Conservation (phyloP, 495 filamentous ascomycete species). For the Talaromyces borbonicus region DNA sequence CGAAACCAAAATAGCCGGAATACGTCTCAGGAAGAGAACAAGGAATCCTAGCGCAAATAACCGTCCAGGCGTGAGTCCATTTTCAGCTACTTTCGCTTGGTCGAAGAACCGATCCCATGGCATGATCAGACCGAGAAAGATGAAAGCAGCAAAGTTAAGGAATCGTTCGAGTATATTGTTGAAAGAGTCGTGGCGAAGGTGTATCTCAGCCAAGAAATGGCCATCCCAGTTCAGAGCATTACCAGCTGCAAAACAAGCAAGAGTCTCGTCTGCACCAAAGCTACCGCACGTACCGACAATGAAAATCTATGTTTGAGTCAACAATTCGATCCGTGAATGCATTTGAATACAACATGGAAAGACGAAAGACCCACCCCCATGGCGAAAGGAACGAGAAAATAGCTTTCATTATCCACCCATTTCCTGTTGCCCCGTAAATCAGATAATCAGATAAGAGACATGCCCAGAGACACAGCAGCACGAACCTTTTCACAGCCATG, state of each 20-base stretch:
- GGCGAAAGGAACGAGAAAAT: conserved; percentile 21
- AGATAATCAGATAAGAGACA: not conserved
- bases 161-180: conserved; percentile 24
- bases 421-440: conserved; percentile 8
- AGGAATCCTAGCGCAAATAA: conserved; percentile 22
- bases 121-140: conserved; percentile 34
- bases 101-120: conserved; percentile 28
- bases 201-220: conserved; percentile 21
- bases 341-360: not conserved
- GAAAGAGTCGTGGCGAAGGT: conserved; percentile 30
- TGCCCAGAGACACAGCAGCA: no score
- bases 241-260: conserved; percentile 32
- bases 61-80: conserved; percentile 22
- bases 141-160: conserved; percentile 32
- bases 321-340: conserved; percentile 7
- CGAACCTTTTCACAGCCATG: conserved; percentile 18
- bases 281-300: conserved; percentile 31
- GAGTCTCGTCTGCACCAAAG: conserved; percentile 30
- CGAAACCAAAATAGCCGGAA: conserved; percentile 26
- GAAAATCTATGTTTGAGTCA: conserved; percentile 21
- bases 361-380: conserved; percentile 18
- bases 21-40: conserved; percentile 27
- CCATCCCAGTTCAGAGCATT: conserved; percentile 33
- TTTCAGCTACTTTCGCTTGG: conserved; percentile 11
- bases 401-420: conserved; percentile 30